These are phyloP conservation scores for Aspergillus eucalypticola DNA, from an alignment of 2,329 filamentous ascomycete genomes.

Conservation along the genomic window DNA sequence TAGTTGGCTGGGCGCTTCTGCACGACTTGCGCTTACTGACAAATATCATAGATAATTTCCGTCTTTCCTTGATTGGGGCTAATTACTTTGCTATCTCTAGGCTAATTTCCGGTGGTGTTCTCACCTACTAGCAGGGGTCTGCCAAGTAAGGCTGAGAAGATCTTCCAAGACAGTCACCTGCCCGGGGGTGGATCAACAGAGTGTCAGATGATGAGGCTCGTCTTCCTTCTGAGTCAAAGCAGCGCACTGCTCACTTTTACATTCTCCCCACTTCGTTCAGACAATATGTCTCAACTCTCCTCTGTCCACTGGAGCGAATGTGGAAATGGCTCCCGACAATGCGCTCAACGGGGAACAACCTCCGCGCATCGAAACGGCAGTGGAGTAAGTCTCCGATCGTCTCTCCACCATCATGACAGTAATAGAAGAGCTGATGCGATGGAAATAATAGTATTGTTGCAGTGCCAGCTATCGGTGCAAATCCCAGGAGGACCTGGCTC, in stretches of 20 bases:
- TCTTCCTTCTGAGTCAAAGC: background rate
- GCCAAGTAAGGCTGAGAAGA: slow-evolving; percentile 1
- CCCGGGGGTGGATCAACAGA: slow-evolving; percentile 1
- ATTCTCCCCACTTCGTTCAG: background rate
- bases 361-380: slow-evolving; percentile 7
- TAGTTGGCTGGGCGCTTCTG: background rate
- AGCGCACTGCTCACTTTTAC: background rate
- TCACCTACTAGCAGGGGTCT: background rate
- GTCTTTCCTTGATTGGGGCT: background rate
- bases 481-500: slow-evolving; percentile 32
- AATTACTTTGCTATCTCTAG: background rate
- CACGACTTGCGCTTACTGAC: too few relatives aligned
- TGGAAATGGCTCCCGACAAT: slow-evolving; percentile 10
- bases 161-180: slow-evolving; percentile 5
- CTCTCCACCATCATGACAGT: background rate
- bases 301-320: background rate
- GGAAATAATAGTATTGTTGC: slow-evolving; percentile 32
- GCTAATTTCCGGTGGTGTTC: background rate
- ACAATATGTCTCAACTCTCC: background rate
- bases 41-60: background rate
- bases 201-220: slow-evolving; percentile 9
- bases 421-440: background rate
- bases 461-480: slow-evolving; percentile 38
- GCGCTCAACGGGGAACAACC: slow-evolving; percentile 1
- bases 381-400: slow-evolving; percentile 29